Base-by-base conservation (phyloP, 1,284 basidiomycete genomes). In the Blastosporella zonata region DNA sequence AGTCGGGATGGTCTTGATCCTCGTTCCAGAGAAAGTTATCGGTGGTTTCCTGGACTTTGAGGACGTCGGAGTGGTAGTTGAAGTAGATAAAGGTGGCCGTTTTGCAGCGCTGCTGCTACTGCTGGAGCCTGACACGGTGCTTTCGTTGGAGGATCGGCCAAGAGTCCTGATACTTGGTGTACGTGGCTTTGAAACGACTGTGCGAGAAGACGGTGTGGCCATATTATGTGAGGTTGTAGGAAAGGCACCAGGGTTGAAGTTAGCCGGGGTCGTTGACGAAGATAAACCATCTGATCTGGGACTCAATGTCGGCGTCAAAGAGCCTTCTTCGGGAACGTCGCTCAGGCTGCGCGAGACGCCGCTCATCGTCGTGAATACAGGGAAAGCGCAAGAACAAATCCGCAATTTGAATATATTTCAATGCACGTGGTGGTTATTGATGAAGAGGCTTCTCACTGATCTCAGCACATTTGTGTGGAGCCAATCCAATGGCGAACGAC, bases 1-100 rank as follows among this genome's bases (percentile, higher is more conserved):
- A 20, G 75, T 75, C 1, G 85, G 81, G 12, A 61, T 72, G 10
- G 60, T 60, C 17, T 75, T 70, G 25, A 68, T 59, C 43, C 67
- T 72, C 13, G 61, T 69, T 28, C 60, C 49, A 3, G 63, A 55
- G 9, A 44, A 33, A 3, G 45, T 34, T 1, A 51, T 37, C 18
- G 48, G 18, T 42, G 54, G 27, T 46, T 40, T 47, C 18, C 60
- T 58, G 8, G 31, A 44, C 20, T 58, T 56, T 0, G 53, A 46
- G 37, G 51, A 41, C 12, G 43, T 49, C n/a, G 52, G 33, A 15
- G 39, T 21, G 5, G 45, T 42, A 12, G 31, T 43, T 10, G 45
- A 39, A 12, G 48, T 31, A 23, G 49, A 50, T 7, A 47, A 46
- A 33, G 44, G 10, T 25, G 17, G 39, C 5, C 44, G 34, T 13